Evolutionary conservation across 139 green algal species (phyloP).

Genomic region (Closterium sp.): DNA sequence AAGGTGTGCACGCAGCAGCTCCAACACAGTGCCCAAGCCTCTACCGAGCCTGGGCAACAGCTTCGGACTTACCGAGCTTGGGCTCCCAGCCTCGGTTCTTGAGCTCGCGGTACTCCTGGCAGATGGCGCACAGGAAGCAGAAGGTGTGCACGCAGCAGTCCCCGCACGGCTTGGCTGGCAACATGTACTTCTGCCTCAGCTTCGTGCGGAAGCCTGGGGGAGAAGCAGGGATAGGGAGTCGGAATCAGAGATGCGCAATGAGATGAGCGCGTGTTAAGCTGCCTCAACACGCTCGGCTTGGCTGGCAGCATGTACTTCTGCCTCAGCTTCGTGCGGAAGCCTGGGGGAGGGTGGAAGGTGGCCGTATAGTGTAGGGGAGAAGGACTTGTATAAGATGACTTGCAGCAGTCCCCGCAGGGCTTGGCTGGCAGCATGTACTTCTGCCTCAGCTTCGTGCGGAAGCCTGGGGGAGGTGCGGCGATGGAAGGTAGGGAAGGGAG

Average conservation of each 20-base stretch:
- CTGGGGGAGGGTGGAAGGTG: neutral
- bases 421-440: too few species aligned
- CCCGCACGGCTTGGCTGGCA: conserved; percentile 35
- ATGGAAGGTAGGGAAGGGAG: too few species aligned
- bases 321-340: conserved; percentile 9
- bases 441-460: too few species aligned
- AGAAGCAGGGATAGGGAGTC: too few species aligned
- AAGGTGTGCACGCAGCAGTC: conserved; percentile 50
- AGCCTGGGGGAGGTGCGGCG: too few species aligned
- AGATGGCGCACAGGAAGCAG: conserved; percentile 39
- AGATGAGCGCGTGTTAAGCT: too few species aligned
- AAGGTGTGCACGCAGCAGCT: conserved; percentile 41
- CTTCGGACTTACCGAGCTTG: neutral
- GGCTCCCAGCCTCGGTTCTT: conserved; percentile 35
- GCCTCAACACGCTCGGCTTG: neutral
- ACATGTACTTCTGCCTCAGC: conserved; percentile 36
- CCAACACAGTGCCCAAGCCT: conserved; percentile 4
- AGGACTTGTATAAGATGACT: too few species aligned
- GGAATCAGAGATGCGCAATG: too few species aligned
- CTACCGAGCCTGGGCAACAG: too few species aligned
- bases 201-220: neutral
- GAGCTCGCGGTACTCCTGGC: conserved; percentile 44
- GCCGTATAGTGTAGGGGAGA: too few species aligned
- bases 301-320: conserved; percentile 32
- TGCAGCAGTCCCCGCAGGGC: too few species aligned